Evolutionary conservation across 495 filamentous ascomycete genomes (phyloP), one percentile per base, ranked within the genome.

Genomic region (Cladorrhinum samala): DNA sequence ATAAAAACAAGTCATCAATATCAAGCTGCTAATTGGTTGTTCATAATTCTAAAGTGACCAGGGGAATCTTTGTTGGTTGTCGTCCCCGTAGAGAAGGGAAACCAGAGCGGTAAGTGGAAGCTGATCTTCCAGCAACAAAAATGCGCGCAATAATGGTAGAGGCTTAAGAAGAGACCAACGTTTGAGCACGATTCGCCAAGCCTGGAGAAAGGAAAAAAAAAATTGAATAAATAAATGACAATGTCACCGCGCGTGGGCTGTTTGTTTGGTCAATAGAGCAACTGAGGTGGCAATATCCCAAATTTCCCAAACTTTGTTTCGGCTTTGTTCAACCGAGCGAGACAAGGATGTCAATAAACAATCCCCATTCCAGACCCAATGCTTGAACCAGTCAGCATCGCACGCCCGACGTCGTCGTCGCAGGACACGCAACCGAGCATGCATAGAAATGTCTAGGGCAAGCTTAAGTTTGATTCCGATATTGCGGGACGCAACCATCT

Each of bases 401-500:
- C 42, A 45, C 21, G 42, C 17, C 1, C 42, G 7, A 45, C 42
- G 42, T 23, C 19, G 42, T 21, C 19, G 21, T 14, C 14, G 18
- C 17, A 24, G 23, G 13, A 13, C 46, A 45, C 8, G 24, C 11
- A 45, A 44, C 45, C 53, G 48, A 19, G 27, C 18, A 6, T 42
- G 23, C 25, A 49, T 55, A 24, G 43, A 54, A 33, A 20, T 19
- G 16, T 9, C 37, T 21, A 38, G 53, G 46, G 27, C 46, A 37
- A 49, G 24, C 21, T 14, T n/a, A 18, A 36, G 24, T 14, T 40
- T 46, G 24, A 51, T 56, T 23, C 46, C 49, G 46, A 21, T 52
- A 46, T 54, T 54, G 45, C 45, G 45, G 45, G 45, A 23, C 45
- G 45, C 45, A 47, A 47, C 45, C 45, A 3, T 18, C 14, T 25